These are phyloP conservation scores for Clarireedia homoeocarpa DNA, from an alignment of 2,329 filamentous ascomycete species.

Conservation along the genomic window DNA sequence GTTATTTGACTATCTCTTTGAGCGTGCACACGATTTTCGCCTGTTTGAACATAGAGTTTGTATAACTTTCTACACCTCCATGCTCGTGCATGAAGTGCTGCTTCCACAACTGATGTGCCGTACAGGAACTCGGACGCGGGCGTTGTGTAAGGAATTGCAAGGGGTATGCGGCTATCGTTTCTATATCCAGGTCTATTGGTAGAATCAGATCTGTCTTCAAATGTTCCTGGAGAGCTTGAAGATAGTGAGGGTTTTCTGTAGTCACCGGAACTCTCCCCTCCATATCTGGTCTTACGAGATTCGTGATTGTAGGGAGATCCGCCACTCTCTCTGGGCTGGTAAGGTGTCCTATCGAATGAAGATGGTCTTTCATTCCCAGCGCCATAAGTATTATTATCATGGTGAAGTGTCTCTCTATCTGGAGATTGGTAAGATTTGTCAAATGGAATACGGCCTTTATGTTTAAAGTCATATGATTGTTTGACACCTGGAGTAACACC, in stretches of 20 bases:
- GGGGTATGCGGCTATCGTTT: conserved; percentile 22
- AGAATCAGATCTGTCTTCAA: background rate
- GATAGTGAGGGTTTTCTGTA: background rate
- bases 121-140: conserved; percentile 90
- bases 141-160: conserved; percentile 61
- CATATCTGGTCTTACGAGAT: background rate
- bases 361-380: background rate
- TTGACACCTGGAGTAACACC: background rate
- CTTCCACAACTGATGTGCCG: conserved; percentile 71
- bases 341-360: background rate
- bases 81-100: conserved; percentile 55
- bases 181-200: conserved; percentile 3
- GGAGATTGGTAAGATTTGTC: background rate
- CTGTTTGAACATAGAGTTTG: conserved; percentile 69
- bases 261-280: background rate
- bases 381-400: background rate
- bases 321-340: background rate
- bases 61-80: conserved; percentile 64
- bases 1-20: conserved; percentile 38
- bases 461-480: background rate
- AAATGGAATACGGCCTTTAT: background rate
- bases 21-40: conserved; percentile 44
- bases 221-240: background rate
- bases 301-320: background rate
- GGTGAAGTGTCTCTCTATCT: background rate